Base-by-base conservation (phyloP, 345 rosid species). In the Noccaea bulbosa region DNA sequence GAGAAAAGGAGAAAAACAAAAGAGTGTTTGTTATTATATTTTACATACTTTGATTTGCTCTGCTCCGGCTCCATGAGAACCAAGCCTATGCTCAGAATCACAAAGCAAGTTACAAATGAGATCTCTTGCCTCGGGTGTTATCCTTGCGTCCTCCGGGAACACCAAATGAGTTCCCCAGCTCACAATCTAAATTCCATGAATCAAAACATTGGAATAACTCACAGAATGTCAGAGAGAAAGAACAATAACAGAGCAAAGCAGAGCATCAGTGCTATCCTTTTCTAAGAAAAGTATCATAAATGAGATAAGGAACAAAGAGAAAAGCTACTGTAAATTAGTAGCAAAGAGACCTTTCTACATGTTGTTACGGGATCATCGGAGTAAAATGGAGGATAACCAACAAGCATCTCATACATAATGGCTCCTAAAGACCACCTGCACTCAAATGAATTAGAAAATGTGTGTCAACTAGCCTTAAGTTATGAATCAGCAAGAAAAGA, bases 361-460 rank as follows among this genome's bases (percentile, higher is more conserved):
- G 97, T 87, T 56, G 89, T 86, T 45, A 88, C 85, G 22, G 98
- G 93, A 65, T 93, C 97, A 70, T 90, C 96, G 0, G 94, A 82
- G 66, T 82, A 88, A 65, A 90, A 90, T 45, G 97, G 97, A 10
- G 94, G 89, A 75, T 86, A 90, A 43, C 97, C 97, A 60, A 90
- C 85, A 15, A 90, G 92, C 94, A 90, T 90, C 81, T 88, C 94
- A 49, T 88, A 90, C 97, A 90, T 84, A 67, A 90, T 88, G 9
- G 94, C 94, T 59, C 94, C 97, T 27, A 90, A 90, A n/a, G 97
- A 90, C 97, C 94, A 90, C 97, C 97, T 88, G 81, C 77, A 79
- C 4, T 53, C 44, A 69, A 32, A 27, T 39, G 35, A 35, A 16
- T 4, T 43, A 50, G 45, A 67, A 10, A 17, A 17, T 8, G 24